Evolutionary conservation across 257 asterid species (phyloP), one percentile per base, ranked within the genome.

Genomic region (Scutellaria galericulata): DNA sequence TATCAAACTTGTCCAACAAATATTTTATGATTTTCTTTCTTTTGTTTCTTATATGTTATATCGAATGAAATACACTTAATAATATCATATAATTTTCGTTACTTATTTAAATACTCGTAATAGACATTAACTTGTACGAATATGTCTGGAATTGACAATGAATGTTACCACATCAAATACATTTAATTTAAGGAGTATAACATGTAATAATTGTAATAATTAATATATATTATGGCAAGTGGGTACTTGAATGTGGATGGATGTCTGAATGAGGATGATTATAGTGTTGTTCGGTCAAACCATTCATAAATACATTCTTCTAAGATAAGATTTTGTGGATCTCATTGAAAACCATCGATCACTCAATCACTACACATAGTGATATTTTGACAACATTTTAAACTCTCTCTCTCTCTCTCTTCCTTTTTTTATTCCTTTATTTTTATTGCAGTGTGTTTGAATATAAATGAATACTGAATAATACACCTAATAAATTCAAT

Each of bases 291-390:
- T 70, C 4, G 52, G 71, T 71, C 83, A 74, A 74, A 67, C 24
- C 7, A 13, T 18, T 59, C 72, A 75, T 75, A 73, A 59, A 71
- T 45, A 52, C 39, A 65, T 59, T 75, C 75, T 65, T 68, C 52
- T 12, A 35, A 73, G 75, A 78, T 55, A 46, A 73, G 78, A 75
- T 60, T 61, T 27, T 56, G 4, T 27, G 47, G 14, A 45, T 69
- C 74, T 68, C 45, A 7, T 53, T 61, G 41, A 27, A 55, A 27
- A 56, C 42, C 37, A 66, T 24, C 50, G 5, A 14, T 72, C 71
- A 60, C 68, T 59, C 52, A 4, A 31, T 31, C 37, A 31, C 37
- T 31, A 31, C 37, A 31, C 37, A 31, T 31, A 31, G 37, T 31
- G 37, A 2, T 31, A 31, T 24, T 31, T 31, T 31, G 4, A 31